Evolutionary conservation across 192 early-diverging fungal species (phyloP).

Genomic region (Gonapodya sp.): DNA sequence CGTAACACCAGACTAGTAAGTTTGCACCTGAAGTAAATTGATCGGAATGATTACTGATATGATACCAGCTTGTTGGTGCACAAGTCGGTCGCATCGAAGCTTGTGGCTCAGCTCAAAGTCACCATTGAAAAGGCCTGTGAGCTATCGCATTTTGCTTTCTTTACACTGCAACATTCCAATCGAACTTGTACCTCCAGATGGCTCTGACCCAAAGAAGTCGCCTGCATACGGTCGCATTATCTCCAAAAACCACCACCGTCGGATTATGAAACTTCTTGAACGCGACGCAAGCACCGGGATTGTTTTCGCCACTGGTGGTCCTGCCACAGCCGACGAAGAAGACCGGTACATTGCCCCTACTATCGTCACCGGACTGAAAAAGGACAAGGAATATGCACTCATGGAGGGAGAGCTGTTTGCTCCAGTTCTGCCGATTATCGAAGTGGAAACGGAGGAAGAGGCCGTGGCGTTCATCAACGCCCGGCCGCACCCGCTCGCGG

Average conservation of each 20-base stretch:
- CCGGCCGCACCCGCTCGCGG: constrained; percentile 64
- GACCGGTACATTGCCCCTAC: constrained; percentile 73
- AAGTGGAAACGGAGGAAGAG: constrained; percentile 51
- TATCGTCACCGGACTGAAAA: constrained; percentile 56
- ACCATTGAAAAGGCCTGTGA: neutral
- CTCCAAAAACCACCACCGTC: constrained; percentile 56
- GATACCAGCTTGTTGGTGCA: constrained; percentile 41
- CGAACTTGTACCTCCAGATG: neutral
- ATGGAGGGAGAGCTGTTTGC: constrained; percentile 66
- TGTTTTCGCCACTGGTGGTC: constrained; percentile 33
- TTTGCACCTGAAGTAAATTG: too few relatives aligned
- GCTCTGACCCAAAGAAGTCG: constrained; percentile 31
- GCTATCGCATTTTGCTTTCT: neutral
- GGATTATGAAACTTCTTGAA: constrained; percentile 46
- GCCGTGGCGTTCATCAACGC: constrained; percentile 52
- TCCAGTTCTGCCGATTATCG: constrained; percentile 77
- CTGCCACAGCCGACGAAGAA: constrained; percentile 30
- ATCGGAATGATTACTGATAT: too few relatives aligned
- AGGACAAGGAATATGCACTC: constrained; percentile 19
- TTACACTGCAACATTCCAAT: neutral
- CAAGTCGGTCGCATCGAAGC: constrained; percentile 42
- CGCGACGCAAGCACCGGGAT: constrained; percentile 21
- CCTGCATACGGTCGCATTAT: constrained; percentile 62
- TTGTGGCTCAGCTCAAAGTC: constrained; percentile 27
- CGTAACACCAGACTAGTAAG: constrained; percentile 80